Conservation (phyloP, 179 eudicot species). For the Corrigiola litoralis region DNA sequence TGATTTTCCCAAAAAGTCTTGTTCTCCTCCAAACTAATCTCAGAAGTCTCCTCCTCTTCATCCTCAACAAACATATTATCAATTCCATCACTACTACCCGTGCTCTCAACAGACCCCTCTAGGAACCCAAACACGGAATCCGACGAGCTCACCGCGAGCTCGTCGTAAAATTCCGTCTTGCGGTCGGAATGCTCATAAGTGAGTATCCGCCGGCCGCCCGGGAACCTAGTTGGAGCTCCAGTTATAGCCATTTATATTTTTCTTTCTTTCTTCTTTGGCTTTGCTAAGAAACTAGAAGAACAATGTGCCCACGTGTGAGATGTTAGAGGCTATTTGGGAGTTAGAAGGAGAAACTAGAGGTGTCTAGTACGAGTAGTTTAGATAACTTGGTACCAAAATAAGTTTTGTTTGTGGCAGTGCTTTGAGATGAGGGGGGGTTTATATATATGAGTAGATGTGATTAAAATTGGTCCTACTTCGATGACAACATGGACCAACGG, state of each 20-base stretch:
- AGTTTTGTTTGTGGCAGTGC: not conserved
- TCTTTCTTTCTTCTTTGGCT: too few species aligned
- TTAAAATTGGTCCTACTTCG: conserved; percentile 3
- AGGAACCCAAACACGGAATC: conserved; percentile 67
- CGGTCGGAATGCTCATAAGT: conserved; percentile 4
- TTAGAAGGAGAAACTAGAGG: too few species aligned
- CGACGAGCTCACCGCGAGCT: conserved; percentile 41
- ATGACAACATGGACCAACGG: conserved; percentile 17
- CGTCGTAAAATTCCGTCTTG: conserved; percentile 30
- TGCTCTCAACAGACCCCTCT: conserved; percentile 37
- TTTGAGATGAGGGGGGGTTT: not conserved
- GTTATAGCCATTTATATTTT: conserved; percentile 13
- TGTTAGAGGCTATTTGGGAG: not conserved
- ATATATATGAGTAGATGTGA: not conserved
- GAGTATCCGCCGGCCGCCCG: conserved; percentile 42
- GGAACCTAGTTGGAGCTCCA: conserved; percentile 33
- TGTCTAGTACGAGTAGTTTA: too few species aligned
- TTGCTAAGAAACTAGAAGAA: too few species aligned
- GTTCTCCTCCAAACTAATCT: conserved; percentile 29
- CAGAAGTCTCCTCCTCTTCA: conserved; percentile 26
- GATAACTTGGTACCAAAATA: too few species aligned
- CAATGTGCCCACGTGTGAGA: not conserved
- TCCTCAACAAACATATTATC: conserved; percentile 17
- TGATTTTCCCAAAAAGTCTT: conserved; percentile 53
- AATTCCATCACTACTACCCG: conserved; percentile 4